Percentiles rank a stretch among this genome's conserved stretches.
Conservation (phyloP, 306 rosid species). For the Casuarina equisetifolia region DNA sequence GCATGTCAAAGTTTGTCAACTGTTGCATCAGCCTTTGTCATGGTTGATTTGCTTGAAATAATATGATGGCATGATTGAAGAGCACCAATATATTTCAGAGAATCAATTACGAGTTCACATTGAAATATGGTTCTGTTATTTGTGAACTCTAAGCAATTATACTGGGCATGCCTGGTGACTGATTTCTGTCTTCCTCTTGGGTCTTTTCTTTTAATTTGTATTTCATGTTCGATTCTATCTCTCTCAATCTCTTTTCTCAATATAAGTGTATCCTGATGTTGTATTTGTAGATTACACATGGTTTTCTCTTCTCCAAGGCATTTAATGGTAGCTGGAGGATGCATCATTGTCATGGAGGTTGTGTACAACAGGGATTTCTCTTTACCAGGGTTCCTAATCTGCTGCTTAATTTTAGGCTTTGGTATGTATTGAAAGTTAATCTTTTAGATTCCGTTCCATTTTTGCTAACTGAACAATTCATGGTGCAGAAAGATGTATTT, state of each 20-base stretch:
- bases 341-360: conserved; percentile 80
- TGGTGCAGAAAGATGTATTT: conserved; percentile 6
- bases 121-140: neutral
- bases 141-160: neutral
- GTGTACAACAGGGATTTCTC: conserved; percentile 88
- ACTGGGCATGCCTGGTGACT: neutral
- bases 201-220: too few species aligned
- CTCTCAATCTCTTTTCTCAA: neutral
- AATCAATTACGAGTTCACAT: neutral
- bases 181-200: neutral
- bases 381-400: conserved; percentile 65
- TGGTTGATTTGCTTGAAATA: neutral
- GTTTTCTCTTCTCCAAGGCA: conserved; percentile 98
- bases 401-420: conserved; percentile 87
- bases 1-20: neutral
- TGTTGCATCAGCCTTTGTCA: neutral
- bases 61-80: neutral
- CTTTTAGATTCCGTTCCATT: conserved; percentile 3
- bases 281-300: conserved; percentile 77
- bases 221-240: neutral
- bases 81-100: neutral
- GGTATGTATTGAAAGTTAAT: conserved; percentile 55
- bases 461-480: conserved; percentile 19
- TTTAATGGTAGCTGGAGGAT: conserved; percentile 85
- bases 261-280: neutral